These are phyloP conservation scores for Adiantum capillusveneris DNA, from an alignment of 75 land plant species.

Conservation along the genomic window DNA sequence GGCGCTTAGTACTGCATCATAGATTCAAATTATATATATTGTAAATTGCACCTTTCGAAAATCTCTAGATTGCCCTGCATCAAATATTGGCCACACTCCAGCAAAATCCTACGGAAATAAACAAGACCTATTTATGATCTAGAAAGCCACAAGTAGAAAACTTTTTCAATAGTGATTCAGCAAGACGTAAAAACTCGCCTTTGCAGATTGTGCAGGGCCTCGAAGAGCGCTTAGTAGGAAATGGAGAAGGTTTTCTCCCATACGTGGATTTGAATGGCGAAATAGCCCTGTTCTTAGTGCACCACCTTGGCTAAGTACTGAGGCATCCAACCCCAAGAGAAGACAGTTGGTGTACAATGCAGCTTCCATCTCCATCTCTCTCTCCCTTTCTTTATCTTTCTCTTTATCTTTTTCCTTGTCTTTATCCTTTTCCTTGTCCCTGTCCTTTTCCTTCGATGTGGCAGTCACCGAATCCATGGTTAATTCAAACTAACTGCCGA, in stretches of 20 bases:
- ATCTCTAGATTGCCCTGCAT: slow-evolving; percentile 91
- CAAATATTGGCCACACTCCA: slow-evolving; percentile 98
- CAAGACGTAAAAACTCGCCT: slow-evolving; percentile 50
- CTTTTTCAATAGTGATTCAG: too few relatives aligned
- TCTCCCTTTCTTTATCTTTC: slow-evolving; percentile 82
- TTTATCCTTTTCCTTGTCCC: slow-evolving; percentile 22
- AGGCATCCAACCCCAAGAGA: slow-evolving; percentile 81
- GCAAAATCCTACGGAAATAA: slow-evolving; percentile 93
- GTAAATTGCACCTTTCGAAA: slow-evolving; percentile 92
- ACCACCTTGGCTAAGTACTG: slow-evolving; percentile 45
- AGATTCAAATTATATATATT: too few relatives aligned
- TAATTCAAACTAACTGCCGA: too few relatives aligned
- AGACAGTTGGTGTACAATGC: slow-evolving; percentile 95
- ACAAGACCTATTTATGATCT: too few relatives aligned
- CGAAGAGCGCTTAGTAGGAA: slow-evolving; percentile 83
- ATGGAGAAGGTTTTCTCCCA: slow-evolving; percentile 93
- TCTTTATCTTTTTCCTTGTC: slow-evolving; percentile 38
- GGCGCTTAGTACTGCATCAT: too few relatives aligned
- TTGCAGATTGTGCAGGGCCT: slow-evolving; percentile 80
- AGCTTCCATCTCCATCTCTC: slow-evolving; percentile 87
- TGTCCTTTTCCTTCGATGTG: not conserved
- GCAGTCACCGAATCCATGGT: too few relatives aligned
- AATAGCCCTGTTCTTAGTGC: slow-evolving; percentile 62
- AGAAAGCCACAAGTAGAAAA: too few relatives aligned
- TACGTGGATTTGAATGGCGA: slow-evolving; percentile 91